phyloP scores from a whole-genome alignment of 257 asterid species.

The Echites panduratus region DNA sequence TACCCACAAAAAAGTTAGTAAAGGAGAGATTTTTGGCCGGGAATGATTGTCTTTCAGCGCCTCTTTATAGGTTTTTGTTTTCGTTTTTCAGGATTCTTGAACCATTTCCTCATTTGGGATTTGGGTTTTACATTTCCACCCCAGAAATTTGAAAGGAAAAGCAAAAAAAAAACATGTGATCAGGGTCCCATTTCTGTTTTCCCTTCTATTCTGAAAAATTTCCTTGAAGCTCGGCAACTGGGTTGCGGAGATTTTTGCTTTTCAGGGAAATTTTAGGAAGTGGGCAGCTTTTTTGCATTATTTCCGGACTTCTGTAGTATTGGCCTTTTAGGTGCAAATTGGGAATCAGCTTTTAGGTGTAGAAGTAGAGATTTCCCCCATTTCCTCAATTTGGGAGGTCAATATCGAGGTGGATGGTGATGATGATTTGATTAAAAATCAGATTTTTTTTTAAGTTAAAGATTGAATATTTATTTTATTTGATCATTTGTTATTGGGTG shows the following conservation, averaged over 20 bases:
- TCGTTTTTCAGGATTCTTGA: constrained; percentile 1
- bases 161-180: constrained; percentile 6
- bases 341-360: not conserved
- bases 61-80: constrained; percentile 23
- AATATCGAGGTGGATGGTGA: not conserved
- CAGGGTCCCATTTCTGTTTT: constrained; percentile 2
- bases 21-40: constrained; percentile 27
- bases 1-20: constrained; percentile 9
- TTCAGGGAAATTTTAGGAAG: constrained; percentile 31
- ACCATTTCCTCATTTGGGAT: constrained; percentile 1
- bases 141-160: too few species aligned
- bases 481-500: constrained; percentile 9
- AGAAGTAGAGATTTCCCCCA: not conserved
- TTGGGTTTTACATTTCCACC: constrained; percentile 8
- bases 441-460: constrained; percentile 6
- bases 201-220: constrained; percentile 18
- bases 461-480: constrained; percentile 15
- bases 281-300: constrained; percentile 7
- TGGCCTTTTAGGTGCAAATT: constrained; percentile 12
- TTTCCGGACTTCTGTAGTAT: not conserved
- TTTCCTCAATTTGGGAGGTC: not conserved
- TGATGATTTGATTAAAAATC: constrained; percentile 3
- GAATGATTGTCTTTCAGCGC: constrained; percentile 28
- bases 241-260: constrained; percentile 27
- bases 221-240: constrained; percentile 28